Base-by-base conservation (phyloP, 805 yeast species). In the Kuraishia ogatae region DNA sequence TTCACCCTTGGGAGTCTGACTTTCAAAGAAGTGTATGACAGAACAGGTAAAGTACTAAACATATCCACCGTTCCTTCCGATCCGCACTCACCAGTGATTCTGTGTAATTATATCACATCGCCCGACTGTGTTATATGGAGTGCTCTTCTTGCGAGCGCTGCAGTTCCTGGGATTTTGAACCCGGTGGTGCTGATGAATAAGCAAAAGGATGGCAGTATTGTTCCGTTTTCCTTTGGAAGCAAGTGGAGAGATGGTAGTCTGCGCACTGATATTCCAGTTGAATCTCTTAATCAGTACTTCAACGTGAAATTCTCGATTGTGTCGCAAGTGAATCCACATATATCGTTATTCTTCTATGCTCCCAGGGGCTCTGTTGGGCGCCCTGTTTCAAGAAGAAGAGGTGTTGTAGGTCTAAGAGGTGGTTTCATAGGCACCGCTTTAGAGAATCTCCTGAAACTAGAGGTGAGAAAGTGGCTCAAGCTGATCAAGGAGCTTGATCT, bases 121-220 rank as follows among this genome's bases (percentile, higher is more conserved):
- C 94, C 94, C 11, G 78, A 85, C 64, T 86, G 93, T 66, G 82
- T 87, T 17, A 83, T 88, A n/a, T 87, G 94, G 94, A 82, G 89
- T 2, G 73, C 91, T 0, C 69, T 87, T 56, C 69, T 87, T 48
- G 94, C 94, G 0, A 84, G 90, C 2, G 80, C 89, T 4, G 94
- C 94, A 0, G 94, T 88, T 7, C 96, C 96, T 0, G 94, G 94
- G 0, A 84, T 87, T 15, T 69, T 87, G 55, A 84, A 85, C 58
- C 96, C 96, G 0, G 92, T 87, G 21, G 90, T 85, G 17, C 69
- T 87, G 54, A 84, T 81, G 82, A 73, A 71, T 10, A 62, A 64
- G 43, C 57, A 61, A 6, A 68, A 65, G 29, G 63, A 62, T 7
- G 62, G 62, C 1, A 65, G 71, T 39, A 74, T 85, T 6, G 72